Base-by-base conservation (phyloP, 1,284 basidiomycete genomes). In the Quambalaria eucalypti region DNA sequence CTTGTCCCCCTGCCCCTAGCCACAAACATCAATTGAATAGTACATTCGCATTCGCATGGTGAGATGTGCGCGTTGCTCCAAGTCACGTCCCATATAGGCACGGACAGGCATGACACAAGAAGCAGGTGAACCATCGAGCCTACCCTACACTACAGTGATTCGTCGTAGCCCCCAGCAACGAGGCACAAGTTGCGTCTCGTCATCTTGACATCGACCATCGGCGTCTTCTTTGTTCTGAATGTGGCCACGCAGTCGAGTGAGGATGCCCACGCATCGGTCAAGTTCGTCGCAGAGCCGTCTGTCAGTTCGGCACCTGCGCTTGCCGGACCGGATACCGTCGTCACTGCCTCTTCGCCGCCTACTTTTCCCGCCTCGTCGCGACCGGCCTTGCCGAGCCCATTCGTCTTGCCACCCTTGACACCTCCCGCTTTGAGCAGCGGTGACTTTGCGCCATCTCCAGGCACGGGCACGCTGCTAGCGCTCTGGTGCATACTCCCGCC, bases 141-240 rank as follows among this genome's bases (percentile, higher is more conserved):
- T n/a, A n/a, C n/a, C n/a, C n/a, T n/a, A n/a, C n/a, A n/a, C n/a
- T n/a, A n/a, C n/a, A n/a, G n/a, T n/a, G n/a, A n/a, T n/a, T n/a
- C n/a, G n/a, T n/a, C n/a, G n/a, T n/a, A 70, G 28, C 74, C 73
- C 3, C 93, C 93, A 8, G 88, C 87, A 21, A 87, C 88, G 59
- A 98, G 79, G 76, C 90, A 93, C 36, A 98, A 80, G 77, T 98
- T 98, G 28, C 93, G 83, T 23, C 90, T 84, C 7, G 93, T 97
- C 70, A 97, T 93, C 65, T 95, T 89, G 10, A 93, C 85, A 69
- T 92, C 87, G 48, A 85, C 83, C 61, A 97, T 83, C 0, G 93
- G 90, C 36, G 95, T 97, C 56, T 90, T 83, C 79, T 97, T 98
- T 25, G 95, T 98, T 4, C 87, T 86, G 76, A 91, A 93, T 0